Percentiles rank a stretch among this genome's conserved stretches.
Evolutionary conservation across 345 rosid genomes (phyloP).

Genomic region (Trapa bicornis): DNA sequence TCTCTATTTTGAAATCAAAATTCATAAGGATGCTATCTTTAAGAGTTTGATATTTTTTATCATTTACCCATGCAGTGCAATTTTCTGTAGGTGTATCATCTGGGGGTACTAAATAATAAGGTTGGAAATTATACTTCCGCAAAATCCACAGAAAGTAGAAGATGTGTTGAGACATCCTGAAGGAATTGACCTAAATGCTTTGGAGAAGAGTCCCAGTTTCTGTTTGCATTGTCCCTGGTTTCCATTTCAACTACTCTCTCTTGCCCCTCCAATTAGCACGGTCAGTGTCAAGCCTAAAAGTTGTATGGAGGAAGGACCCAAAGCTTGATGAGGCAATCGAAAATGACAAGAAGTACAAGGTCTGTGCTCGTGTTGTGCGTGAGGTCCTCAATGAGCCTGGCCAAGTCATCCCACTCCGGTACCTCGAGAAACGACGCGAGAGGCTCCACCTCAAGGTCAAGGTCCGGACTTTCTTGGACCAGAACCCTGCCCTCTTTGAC

Average conservation of each 20-base stretch:
- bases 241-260: not conserved
- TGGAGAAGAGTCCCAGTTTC: not conserved
- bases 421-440: constrained; percentile 69
- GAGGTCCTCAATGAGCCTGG: constrained; percentile 76
- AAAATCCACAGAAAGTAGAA: not conserved
- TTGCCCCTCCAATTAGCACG: constrained; percentile 9
- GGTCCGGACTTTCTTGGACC: constrained; percentile 37
- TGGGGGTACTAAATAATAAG: not conserved
- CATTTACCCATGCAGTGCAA: not conserved
- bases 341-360: constrained; percentile 50
- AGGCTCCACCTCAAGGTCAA: constrained; percentile 43
- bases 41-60: not conserved
- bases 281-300: constrained; percentile 64
- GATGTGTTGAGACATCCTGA: not conserved
- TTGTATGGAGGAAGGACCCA: constrained; percentile 65
- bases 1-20: not conserved
- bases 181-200: not conserved
- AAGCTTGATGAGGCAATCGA: constrained; percentile 60
- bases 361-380: constrained; percentile 55
- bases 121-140: not conserved
- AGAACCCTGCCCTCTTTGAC: constrained; percentile 48
- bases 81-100: not conserved
- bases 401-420: constrained; percentile 57
- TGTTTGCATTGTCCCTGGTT: not conserved
- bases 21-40: not conserved